Percentiles rank a stretch among this genome's conserved stretches.
Evolutionary conservation across 345 rosid species (phyloP).

Genomic region (Citrus reticulata): DNA sequence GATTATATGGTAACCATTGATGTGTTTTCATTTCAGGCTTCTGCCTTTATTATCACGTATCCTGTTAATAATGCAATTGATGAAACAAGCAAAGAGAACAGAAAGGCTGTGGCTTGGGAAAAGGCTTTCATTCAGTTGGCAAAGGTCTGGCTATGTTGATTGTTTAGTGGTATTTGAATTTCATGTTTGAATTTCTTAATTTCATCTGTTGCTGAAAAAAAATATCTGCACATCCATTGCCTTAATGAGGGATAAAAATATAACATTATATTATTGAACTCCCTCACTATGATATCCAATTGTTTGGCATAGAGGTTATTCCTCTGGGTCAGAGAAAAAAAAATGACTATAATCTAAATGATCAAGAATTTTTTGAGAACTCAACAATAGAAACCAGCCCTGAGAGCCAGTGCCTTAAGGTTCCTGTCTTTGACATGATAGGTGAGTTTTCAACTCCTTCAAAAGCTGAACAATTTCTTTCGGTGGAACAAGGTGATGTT

Average conservation of each 20-base stretch:
- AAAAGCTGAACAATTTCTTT: background rate
- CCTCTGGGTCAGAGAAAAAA: background rate
- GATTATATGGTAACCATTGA: slow-evolving; percentile 1
- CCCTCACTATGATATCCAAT: background rate
- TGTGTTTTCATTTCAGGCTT: slow-evolving; percentile 62
- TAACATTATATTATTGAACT: background rate
- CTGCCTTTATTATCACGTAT: slow-evolving; percentile 85
- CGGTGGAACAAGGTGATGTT: background rate
- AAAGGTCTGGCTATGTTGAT: slow-evolving; percentile 53
- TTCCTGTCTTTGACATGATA: background rate
- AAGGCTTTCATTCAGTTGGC: slow-evolving; percentile 80
- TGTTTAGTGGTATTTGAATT: background rate
- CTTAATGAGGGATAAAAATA: background rate
- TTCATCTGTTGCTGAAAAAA: background rate
- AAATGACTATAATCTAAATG: background rate
- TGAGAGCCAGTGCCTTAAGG: background rate
- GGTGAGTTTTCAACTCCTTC: background rate
- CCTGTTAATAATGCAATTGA: slow-evolving; percentile 83
- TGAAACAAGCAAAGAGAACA: slow-evolving; percentile 50
- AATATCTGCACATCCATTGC: background rate
- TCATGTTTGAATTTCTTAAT: background rate
- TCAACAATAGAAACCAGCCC: background rate
- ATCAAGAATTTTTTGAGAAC: background rate
- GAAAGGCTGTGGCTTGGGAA: slow-evolving; percentile 90
- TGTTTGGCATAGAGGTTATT: background rate